These are phyloP conservation scores for Francoa sonchifolia DNA, from an alignment of 441 rosid genomes.

Conservation along the genomic window DNA sequence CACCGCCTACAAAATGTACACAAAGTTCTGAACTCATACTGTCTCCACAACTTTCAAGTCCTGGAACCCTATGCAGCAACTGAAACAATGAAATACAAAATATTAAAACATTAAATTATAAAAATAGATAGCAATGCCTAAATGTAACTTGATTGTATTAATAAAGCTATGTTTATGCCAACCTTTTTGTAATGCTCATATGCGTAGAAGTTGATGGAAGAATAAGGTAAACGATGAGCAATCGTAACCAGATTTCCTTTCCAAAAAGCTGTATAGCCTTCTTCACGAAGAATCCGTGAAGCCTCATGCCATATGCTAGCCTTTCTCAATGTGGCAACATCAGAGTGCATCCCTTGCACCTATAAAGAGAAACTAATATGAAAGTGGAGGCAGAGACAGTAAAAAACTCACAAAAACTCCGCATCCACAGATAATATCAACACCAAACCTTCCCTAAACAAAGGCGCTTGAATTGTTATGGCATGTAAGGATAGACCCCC, in stretches of 20 bases:
- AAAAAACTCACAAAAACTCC: no score
- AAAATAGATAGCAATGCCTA: background rate
- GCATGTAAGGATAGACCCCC: no score
- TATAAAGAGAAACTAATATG: slow-evolving; percentile 9
- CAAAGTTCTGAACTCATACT: slow-evolving; percentile 44
- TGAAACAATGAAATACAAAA: slow-evolving; percentile 22
- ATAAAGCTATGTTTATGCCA: background rate
- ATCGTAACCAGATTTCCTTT: slow-evolving; percentile 90
- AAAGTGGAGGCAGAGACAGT: background rate
- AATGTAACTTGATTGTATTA: background rate
- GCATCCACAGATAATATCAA: background rate
- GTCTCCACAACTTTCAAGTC: slow-evolving; percentile 31
- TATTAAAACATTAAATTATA: slow-evolving; percentile 4
- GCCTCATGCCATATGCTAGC: slow-evolving; percentile 82
- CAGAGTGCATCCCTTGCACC: slow-evolving; percentile 93
- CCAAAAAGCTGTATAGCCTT: slow-evolving; percentile 86
- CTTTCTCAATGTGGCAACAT: slow-evolving; percentile 49
- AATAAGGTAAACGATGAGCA: slow-evolving; percentile 80
- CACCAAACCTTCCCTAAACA: no score
- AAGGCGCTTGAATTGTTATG: no score
- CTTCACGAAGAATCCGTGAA: slow-evolving; percentile 72
- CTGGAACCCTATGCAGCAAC: slow-evolving; percentile 47
- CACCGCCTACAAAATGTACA: slow-evolving; percentile 78
- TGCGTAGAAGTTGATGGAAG: slow-evolving; percentile 73
- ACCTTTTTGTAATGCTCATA: slow-evolving; percentile 82